Base-by-base conservation (phyloP, 371 early-diverging fungal species). In the Lichtheimia ornata region DNA sequence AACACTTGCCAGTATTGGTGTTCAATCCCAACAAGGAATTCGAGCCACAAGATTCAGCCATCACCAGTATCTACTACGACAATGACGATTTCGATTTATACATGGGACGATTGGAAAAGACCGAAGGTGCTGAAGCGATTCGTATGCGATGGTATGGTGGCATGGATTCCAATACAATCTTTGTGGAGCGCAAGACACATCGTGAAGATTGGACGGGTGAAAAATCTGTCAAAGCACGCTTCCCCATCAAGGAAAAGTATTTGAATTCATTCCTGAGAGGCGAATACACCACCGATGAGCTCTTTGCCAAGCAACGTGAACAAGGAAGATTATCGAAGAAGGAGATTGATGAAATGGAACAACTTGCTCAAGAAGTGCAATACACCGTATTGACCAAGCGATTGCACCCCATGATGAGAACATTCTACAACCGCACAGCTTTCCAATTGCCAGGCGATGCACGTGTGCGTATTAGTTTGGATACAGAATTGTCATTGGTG, bases 361-460 rank as follows among this genome's bases (percentile, higher is more conserved):
- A 80, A 17, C 84, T 99, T 25, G 89, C 97, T 5, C 72, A 82
- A 25, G 97, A 99, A 62, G 91, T 99, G 15, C 95, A 93, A 62
- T 71, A 82, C 17, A 85, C 90, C 47, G 88, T 96, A 4, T 63
- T 83, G 15, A 78, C 88, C 14, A 94, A 92, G 65, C 77, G 86
- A 9, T 82, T 99, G 56, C 83, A 87, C 54, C 99, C 99, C 14
- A 86, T 91, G 47, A 82, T 95, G 71, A 92, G 99, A 56, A 96
- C 98, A 2, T 97, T 97, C 69, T 99, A 99, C 82, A 99, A 97
- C 73, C 91, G 99, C 74, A 98, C 96, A 25, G 99, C 99, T 14
- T 99, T 99, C 85, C 99, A 99, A 75, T 76, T 99, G 27, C 99
- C 99, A 15, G 97, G 97, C 42, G 98, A 98, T 81, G 96, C 99